Base-by-base conservation (phyloP, 331 rosid species). In the Malus hybrid region DNA sequence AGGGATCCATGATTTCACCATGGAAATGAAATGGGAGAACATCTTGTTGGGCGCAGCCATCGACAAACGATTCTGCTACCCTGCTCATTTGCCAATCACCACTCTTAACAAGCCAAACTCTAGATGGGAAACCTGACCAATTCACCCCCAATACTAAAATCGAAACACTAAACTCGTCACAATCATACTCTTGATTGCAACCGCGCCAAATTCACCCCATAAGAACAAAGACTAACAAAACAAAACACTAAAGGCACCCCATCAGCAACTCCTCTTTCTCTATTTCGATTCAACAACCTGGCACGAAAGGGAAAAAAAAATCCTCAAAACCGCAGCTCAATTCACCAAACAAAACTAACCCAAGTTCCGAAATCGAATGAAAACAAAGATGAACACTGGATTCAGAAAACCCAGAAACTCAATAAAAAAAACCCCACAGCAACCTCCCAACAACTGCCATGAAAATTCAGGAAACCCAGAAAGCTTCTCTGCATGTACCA, bases 1-100 rank as follows among this genome's bases (percentile, higher is more conserved):
- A 70, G 95, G 91, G 66, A 87, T 84, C 98, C 89, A 90, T 15
- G 97, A 82, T 80, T 87, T 94, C 79, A 90, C 32, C 33, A 77
- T 55, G 75, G 89, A 77, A 53, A 88, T 85, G 61, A 94, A 79
- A 58, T 87, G 88, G 52, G 87, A 85, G 65, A 87, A 75, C 34
- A 88, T 66, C 80, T 84, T 90, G 87, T 81, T 87, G 48, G 88
- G 64, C 15, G 82, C 85, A 74, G 89, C 97, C 99, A 95, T 92
- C 71, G 84, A 90, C 87, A 86, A 72, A 79, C 83, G 84, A 79
- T 57, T 83, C 79, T 20, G 74, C 73, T 72, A 62, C 73, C 81
- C 75, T 79, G 78, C 83, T 88, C 97, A 90, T 88, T 82, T 84
- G 87, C 82, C 97, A 90, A 87, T 82, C 80, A 86, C 82, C 63